Conservation (phyloP, 306 rosid species). For the Hippophae gyantsensis region DNA sequence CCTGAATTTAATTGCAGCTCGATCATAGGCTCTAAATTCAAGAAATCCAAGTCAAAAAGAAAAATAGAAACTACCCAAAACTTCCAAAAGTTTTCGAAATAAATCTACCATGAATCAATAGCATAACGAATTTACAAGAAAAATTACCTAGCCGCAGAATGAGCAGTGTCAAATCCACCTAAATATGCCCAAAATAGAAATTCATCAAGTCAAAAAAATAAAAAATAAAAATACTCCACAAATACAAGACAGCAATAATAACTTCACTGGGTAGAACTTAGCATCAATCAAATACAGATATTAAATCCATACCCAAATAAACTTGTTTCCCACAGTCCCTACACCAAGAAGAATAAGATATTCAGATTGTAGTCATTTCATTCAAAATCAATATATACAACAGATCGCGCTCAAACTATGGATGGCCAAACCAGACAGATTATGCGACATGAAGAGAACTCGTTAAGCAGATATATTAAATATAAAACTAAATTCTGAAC, state of each 20-base stretch:
- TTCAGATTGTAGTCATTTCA: not conserved
- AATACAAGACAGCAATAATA: not conserved
- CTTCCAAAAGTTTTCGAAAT: slow-evolving; percentile 1
- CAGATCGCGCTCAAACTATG: too few species aligned
- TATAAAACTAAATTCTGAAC: not conserved
- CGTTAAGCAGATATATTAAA: not conserved
- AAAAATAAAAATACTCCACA: not conserved
- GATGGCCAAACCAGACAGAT: too few species aligned
- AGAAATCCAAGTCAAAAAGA: slow-evolving; percentile 6
- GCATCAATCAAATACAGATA: slow-evolving; percentile 1
- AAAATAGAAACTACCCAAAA: not conserved
- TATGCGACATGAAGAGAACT: too few species aligned
- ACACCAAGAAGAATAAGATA: slow-evolving; percentile 9
- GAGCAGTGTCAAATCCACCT: slow-evolving; percentile 95
- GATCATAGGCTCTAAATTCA: slow-evolving; percentile 71
- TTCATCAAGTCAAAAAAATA: not conserved
- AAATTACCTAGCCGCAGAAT: slow-evolving; percentile 80
- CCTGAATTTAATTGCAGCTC: slow-evolving; percentile 92
- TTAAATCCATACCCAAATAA: slow-evolving; percentile 58
- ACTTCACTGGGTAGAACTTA: not conserved
- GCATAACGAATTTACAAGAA: not conserved
- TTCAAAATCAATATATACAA: too few species aligned
- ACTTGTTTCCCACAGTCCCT: slow-evolving; percentile 97
- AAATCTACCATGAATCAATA: not conserved
- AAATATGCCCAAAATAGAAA: not conserved